Evolutionary conservation across 768 basidiomycete species (phyloP).

Genomic region (Lactarius pseudohatsudake): DNA sequence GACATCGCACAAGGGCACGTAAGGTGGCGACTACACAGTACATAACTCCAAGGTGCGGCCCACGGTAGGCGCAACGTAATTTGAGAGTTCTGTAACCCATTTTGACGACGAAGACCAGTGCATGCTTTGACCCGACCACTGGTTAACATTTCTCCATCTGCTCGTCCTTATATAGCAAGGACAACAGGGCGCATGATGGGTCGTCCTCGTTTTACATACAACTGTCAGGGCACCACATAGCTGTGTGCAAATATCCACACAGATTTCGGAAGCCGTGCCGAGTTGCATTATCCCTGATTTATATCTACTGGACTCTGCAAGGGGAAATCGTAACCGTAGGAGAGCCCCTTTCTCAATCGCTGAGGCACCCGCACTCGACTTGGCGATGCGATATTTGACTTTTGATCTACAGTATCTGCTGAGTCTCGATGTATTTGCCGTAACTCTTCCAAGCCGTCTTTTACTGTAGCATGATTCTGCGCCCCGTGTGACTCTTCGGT

Average conservation of each 20-base stretch:
- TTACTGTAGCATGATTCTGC: too few species aligned
- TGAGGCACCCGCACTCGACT: conserved; percentile 1
- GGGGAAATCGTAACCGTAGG: conserved; percentile 1
- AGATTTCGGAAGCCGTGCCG: conserved; percentile 16
- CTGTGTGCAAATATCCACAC: background rate
- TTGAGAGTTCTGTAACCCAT: background rate
- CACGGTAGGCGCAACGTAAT: background rate
- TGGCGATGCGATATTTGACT: background rate
- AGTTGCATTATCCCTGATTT: conserved; percentile 8
- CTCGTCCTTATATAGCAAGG: background rate
- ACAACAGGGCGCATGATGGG: background rate
- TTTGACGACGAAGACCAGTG: background rate
- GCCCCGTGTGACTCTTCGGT: background rate
- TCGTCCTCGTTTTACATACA: background rate
- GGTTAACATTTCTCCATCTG: background rate
- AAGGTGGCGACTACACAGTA: background rate
- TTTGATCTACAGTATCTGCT: background rate
- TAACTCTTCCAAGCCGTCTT: background rate
- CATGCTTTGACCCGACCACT: background rate
- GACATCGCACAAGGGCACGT: background rate
- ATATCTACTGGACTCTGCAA: background rate
- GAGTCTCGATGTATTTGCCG: background rate
- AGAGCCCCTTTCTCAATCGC: background rate
- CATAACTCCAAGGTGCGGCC: background rate
- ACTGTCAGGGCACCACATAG: background rate